Evolutionary conservation across 345 rosid genomes (phyloP).

Genomic region (Hibiscus mutabilis): DNA sequence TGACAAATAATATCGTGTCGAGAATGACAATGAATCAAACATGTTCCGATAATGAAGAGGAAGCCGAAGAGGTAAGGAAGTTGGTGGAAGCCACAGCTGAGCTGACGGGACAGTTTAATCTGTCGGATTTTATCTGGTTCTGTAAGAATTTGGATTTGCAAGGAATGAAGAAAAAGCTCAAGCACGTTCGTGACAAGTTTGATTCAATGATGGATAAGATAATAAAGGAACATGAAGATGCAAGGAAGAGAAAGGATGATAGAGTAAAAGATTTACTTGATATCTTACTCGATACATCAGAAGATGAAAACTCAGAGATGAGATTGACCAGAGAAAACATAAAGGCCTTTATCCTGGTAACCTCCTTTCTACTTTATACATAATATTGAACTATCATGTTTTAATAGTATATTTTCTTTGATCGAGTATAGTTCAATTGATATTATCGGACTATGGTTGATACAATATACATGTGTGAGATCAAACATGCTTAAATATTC

Average conservation of each 20-base stretch:
- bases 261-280: background rate
- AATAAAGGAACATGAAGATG: slow-evolving; percentile 41
- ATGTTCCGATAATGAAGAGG: slow-evolving; percentile 31
- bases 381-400: too few relatives aligned
- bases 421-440: too few relatives aligned
- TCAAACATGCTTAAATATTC: too few relatives aligned
- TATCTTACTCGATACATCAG: background rate
- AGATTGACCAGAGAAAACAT: background rate
- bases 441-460: too few relatives aligned
- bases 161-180: background rate
- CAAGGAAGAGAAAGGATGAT: slow-evolving; percentile 20
- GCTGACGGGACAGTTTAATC: slow-evolving; percentile 16
- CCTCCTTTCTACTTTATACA: background rate
- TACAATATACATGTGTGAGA: too few relatives aligned
- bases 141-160: background rate
- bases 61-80: slow-evolving; percentile 37
- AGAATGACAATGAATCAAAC: slow-evolving; percentile 25
- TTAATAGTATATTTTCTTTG: too few relatives aligned
- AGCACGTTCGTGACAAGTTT: background rate
- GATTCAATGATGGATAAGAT: slow-evolving; percentile 38
- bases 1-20: background rate
- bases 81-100: slow-evolving; percentile 31
- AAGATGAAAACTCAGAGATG: background rate
- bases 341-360: background rate
- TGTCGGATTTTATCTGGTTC: background rate